These are phyloP conservation scores for Gnetum montanum DNA, from an alignment of 75 land plant species.

Conservation along the genomic window DNA sequence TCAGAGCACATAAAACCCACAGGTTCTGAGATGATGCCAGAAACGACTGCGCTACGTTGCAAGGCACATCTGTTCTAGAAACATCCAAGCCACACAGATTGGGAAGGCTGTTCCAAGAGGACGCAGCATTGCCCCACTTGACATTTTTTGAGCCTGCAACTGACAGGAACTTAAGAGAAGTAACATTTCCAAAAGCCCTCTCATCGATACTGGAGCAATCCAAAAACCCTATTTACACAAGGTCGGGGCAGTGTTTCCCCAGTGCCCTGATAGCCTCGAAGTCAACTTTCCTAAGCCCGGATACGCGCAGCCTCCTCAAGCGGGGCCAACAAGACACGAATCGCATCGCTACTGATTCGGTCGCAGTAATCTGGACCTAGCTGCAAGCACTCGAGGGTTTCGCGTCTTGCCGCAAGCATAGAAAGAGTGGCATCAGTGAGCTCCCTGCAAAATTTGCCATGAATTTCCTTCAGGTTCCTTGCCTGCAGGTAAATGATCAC, in stretches of 20 bases:
- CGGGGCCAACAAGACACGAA: constrained; percentile 69
- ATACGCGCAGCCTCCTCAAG: no score
- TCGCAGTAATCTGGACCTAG: constrained; percentile 89
- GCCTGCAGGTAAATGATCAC: constrained; percentile 61
- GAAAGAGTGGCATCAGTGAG: constrained; percentile 81
- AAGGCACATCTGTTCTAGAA: constrained; percentile 76
- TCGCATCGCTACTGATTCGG: constrained; percentile 67
- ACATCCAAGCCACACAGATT: constrained; percentile 78
- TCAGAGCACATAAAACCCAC: constrained; percentile 65
- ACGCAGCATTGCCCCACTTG: constrained; percentile 53
- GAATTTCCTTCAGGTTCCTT: constrained; percentile 45
- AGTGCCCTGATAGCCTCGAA: constrained; percentile 56
- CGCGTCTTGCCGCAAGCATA: constrained; percentile 83
- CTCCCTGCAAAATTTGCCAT: constrained; percentile 67
- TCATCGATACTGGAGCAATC: constrained; percentile 70
- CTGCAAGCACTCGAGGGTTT: constrained; percentile 69
- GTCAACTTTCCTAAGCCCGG: constrained; percentile 72
- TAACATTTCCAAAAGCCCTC: constrained; percentile 33
- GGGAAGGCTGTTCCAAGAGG: constrained; percentile 55
- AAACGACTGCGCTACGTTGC: constrained; percentile 41
- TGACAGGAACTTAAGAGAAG: constrained; percentile 60
- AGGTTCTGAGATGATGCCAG: constrained; percentile 43
- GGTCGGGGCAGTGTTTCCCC: constrained; percentile 41
- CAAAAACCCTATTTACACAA: constrained; percentile 63
- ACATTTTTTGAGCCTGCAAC: constrained; percentile 69